Percentiles rank a stretch among this genome's conserved stretches.
Evolutionary conservation across 163 green algal species (phyloP).

Genomic region (Scenedesmus sp.): DNA sequence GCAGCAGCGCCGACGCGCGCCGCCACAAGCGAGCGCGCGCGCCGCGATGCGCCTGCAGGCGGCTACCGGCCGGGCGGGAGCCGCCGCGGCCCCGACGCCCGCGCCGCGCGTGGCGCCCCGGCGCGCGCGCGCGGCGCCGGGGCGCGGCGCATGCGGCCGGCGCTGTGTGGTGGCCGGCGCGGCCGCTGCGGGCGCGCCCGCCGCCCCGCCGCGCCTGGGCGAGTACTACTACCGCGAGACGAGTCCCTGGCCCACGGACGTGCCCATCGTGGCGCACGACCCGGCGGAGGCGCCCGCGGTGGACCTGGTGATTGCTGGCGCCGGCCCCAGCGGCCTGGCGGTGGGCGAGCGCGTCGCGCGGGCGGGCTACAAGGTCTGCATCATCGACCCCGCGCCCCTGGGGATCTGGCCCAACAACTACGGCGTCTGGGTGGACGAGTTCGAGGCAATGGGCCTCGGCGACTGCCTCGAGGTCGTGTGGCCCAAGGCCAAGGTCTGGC

Average conservation of each 20-base stretch:
- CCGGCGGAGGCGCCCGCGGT: slow-evolving; percentile 43
- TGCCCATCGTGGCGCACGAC: slow-evolving; percentile 40
- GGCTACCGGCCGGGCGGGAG: no score
- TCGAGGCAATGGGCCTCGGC: slow-evolving; percentile 92
- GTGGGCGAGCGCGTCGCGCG: slow-evolving; percentile 77
- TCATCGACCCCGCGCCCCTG: slow-evolving; percentile 90
- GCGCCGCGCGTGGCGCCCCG: no score
- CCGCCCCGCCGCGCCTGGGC: neutral
- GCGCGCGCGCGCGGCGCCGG: no score
- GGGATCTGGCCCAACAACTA: slow-evolving; percentile 97
- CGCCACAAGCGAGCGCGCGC: no score
- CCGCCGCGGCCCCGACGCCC: no score
- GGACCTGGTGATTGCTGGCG: slow-evolving; percentile 86
- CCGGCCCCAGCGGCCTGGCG: slow-evolving; percentile 81
- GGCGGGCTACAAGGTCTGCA: slow-evolving; percentile 77
- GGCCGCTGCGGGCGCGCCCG: no score
- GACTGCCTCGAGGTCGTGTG: slow-evolving; percentile 94
- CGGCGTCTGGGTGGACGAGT: slow-evolving; percentile 98
- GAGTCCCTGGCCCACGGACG: slow-evolving; percentile 46
- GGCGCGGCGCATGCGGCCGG: no score
- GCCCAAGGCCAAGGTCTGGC: slow-evolving; percentile 86
- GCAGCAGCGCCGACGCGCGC: no score
- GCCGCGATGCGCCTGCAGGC: no score
- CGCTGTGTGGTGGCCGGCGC: no score
- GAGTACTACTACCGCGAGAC: slow-evolving; percentile 30